Evolutionary conservation across 2,329 filamentous ascomycete genomes (phyloP).

Genomic region (Clathrospora elynae): DNA sequence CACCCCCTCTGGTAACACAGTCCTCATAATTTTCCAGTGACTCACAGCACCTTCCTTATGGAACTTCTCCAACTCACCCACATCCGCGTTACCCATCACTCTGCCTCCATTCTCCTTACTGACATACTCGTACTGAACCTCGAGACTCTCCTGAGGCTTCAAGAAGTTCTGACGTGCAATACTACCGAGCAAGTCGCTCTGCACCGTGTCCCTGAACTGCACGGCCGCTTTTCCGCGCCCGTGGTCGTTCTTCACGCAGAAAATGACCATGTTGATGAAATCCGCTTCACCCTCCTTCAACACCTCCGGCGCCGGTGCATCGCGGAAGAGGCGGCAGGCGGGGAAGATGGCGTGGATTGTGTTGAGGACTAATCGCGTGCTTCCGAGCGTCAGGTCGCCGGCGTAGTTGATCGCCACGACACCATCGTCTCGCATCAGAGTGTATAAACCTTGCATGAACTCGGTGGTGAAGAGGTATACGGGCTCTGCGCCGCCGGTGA

Average conservation of each 20-base stretch:
- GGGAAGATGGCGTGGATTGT: conserved; percentile 85
- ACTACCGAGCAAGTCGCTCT: conserved; percentile 73
- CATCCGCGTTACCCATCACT: conserved; percentile 67
- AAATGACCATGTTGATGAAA: conserved; percentile 96
- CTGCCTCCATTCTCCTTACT: conserved; percentile 50
- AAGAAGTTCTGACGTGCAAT: conserved; percentile 72
- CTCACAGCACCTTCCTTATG: conserved; percentile 77
- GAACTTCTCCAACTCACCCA: conserved; percentile 68
- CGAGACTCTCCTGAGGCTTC: conserved; percentile 72
- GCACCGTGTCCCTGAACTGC: conserved; percentile 68
- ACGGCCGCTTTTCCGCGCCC: conserved; percentile 51
- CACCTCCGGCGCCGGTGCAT: conserved; percentile 63
- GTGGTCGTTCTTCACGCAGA: conserved; percentile 72
- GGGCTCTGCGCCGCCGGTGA: conserved; percentile 93
- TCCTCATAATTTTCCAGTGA: conserved; percentile 93
- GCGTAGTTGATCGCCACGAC: conserved; percentile 96
- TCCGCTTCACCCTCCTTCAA: conserved; percentile 54
- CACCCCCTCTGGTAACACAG: conserved; percentile 73
- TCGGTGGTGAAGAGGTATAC: conserved; percentile 84
- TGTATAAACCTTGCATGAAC: conserved; percentile 73
- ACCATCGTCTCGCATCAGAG: conserved; percentile 76
- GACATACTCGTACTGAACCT: conserved; percentile 47
- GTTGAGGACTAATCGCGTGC: conserved; percentile 76
- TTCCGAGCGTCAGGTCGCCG: conserved; percentile 78
- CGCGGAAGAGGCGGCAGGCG: conserved; percentile 89